A percentile compares a stretch with the other conserved stretches of the same genome.
phyloP scores from a whole-genome alignment of 208 protist genomes.

The Acanthamoeba divionensis region DNA sequence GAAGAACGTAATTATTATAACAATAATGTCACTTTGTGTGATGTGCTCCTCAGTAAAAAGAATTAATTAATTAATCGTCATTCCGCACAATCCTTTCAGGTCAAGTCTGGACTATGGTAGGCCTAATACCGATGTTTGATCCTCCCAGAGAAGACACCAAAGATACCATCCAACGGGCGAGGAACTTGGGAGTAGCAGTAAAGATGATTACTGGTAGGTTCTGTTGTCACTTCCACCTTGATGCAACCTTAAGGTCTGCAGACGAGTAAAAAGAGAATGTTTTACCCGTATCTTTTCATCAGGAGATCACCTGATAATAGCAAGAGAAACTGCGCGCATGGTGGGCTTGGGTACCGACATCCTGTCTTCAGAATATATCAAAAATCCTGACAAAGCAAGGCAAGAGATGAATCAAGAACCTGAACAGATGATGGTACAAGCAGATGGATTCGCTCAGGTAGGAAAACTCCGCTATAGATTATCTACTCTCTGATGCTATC shows the following conservation, averaged over 20 bases:
- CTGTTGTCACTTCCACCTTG: too few species aligned
- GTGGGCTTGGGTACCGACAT: slow-evolving; percentile 90
- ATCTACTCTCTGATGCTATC: neutral
- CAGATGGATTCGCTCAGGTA: slow-evolving; percentile 71
- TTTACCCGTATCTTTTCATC: slow-evolving; percentile 65
- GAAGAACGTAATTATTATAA: neutral
- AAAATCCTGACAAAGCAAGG: slow-evolving; percentile 57
- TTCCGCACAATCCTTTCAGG: too few species aligned
- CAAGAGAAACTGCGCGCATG: slow-evolving; percentile 90
- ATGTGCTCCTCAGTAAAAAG: too few species aligned
- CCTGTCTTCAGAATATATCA: slow-evolving; percentile 56
- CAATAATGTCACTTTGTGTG: too few species aligned
- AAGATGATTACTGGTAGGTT: slow-evolving; percentile 51
- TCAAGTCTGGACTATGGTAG: slow-evolving; percentile 83
- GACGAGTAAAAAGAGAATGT: too few species aligned
- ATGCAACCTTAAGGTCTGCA: too few species aligned
- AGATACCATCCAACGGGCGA: slow-evolving; percentile 84
- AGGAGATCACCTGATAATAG: slow-evolving; percentile 89
- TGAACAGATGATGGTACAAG: slow-evolving; percentile 7
- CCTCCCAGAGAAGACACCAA: slow-evolving; percentile 89
- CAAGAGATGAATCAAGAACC: slow-evolving; percentile 2
- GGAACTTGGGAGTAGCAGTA: slow-evolving; percentile 78
- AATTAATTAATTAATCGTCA: too few species aligned
- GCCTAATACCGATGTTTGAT: slow-evolving; percentile 89
- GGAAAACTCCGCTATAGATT: slow-evolving; percentile 44